A percentile compares a stretch with the other conserved stretches of the same genome.
Conservation (phyloP, 225 moss, liverwort and hornwort species). For the Pleurozium schreberi region DNA sequence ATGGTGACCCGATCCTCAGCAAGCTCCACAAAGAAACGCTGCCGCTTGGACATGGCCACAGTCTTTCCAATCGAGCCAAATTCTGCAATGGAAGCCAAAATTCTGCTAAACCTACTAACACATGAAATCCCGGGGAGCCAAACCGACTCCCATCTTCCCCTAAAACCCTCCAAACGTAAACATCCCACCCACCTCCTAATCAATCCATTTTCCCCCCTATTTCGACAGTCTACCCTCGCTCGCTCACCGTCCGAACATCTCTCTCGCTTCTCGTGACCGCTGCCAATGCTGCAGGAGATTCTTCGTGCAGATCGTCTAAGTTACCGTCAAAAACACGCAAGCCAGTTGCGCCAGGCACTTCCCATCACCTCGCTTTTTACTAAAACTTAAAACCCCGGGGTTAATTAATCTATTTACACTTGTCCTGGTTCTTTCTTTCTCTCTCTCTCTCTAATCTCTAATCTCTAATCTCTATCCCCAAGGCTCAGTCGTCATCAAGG, state of each 20-base stretch:
- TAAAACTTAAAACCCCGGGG: background rate
- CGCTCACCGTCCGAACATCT: background rate
- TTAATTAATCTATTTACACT: background rate
- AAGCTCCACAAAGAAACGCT: slow-evolving; percentile 39
- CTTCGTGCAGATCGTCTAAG: background rate
- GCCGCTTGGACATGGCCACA: slow-evolving; percentile 24
- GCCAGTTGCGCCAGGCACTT: background rate
- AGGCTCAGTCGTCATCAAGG: background rate
- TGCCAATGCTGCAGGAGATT: background rate
- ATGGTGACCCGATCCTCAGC: background rate
- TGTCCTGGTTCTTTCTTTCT: no score
- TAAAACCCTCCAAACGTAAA: background rate
- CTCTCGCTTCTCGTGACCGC: background rate
- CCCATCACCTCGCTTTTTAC: background rate
- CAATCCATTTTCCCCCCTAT: background rate
- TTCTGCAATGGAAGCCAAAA: background rate
- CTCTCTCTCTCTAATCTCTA: background rate
- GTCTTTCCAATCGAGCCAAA: background rate
- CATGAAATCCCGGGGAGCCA: background rate
- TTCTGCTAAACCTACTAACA: background rate
- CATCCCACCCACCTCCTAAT: background rate
- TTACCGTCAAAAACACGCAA: background rate
- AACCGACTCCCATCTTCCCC: background rate
- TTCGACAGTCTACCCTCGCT: background rate
- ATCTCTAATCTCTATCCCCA: background rate